Evolutionary conservation across 2,329 filamentous ascomycete species (phyloP).

Genomic region (Fusarium goolgardi): DNA sequence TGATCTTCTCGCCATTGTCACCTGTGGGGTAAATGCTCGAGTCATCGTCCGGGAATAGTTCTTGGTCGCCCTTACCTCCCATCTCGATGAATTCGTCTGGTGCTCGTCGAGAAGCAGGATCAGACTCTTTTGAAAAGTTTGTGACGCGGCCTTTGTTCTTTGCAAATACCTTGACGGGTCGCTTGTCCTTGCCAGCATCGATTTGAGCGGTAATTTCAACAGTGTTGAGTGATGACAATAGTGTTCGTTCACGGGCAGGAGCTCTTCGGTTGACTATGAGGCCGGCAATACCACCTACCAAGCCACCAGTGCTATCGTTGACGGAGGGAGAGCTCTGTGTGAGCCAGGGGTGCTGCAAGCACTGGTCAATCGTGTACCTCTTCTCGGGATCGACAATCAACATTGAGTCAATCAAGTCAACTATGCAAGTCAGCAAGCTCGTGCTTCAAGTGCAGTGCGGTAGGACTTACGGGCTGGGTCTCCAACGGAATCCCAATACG

Average conservation of each 20-base stretch:
- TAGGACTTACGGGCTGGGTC: slow-evolving; percentile 73
- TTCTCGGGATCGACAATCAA: slow-evolving; percentile 86
- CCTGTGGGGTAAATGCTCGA: slow-evolving; percentile 61
- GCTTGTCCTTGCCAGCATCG: slow-evolving; percentile 66
- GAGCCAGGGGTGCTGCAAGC: slow-evolving; percentile 91
- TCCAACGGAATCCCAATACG: slow-evolving; percentile 78
- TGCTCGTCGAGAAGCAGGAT: slow-evolving; percentile 74
- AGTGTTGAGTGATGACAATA: slow-evolving; percentile 85
- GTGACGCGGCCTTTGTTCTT: slow-evolving; percentile 69
- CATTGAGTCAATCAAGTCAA: slow-evolving; percentile 96
- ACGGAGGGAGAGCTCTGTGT: slow-evolving; percentile 70
- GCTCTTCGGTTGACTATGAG: slow-evolving; percentile 89
- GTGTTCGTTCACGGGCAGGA: slow-evolving; percentile 81
- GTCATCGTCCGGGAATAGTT: slow-evolving; percentile 75
- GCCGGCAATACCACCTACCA: slow-evolving; percentile 85
- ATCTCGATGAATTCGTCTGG: slow-evolving; percentile 83
- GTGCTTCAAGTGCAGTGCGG: no score
- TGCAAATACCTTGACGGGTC: slow-evolving; percentile 77
- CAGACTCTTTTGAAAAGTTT: slow-evolving; percentile 66
- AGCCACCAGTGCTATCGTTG: slow-evolving; percentile 89
- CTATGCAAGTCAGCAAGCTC: slow-evolving; percentile 46
- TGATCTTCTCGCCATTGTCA: slow-evolving; percentile 48
- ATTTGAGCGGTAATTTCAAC: slow-evolving; percentile 66
- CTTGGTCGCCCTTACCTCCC: slow-evolving; percentile 87
- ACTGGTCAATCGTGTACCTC: slow-evolving; percentile 90